Evolutionary conservation across 768 basidiomycete genomes (phyloP), one percentile per base, ranked within the genome.

Genomic region (Galerina sulciceps): DNA sequence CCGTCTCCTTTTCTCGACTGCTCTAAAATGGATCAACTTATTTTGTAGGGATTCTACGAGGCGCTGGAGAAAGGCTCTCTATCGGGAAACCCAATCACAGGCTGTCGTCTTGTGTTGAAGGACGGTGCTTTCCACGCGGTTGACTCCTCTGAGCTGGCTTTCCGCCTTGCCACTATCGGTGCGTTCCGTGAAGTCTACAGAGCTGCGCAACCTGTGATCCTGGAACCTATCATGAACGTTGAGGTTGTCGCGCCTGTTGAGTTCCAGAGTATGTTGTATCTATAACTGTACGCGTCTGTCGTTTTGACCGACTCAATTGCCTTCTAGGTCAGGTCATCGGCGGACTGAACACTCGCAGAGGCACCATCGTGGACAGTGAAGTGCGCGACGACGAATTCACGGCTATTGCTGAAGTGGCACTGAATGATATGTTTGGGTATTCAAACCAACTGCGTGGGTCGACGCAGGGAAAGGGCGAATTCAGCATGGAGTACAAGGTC

Each of bases 391-490:
- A 99, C 65, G 96, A 99, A 75, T 99, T 99, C 69, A 94, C 93
- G 4, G 84, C 90, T 54, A 81, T 84, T 26, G 94, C 94, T 18
- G 96, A 98, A 69, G 96, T 99, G 11, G 88, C 93, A 8, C 73
- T 99, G 74, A 97, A 94, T 73, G 96, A 99, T 66, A 99, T 99
- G 96, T 99, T 99, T 70, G 93, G 94, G 15, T 98, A 98, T 72
- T 96, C 95, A 37, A 93, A 88, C 67, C 91, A 94, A 65, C 80
- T 99, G 44, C 87, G 96, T 57, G 96, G 96, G 3, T 87, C 86
- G 57, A 99, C 97, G 0, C 97, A 99, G 76, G 97, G 96, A 68
- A 99, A 99, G 79, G 95, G 94, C 66, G 89, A 91, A 77, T 91
- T 88, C 62, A 87, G 83, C 66, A 90, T 88, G 87, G 87, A 88